These are phyloP conservation scores for Stramenopiles sp. DNA, from an alignment of 352 stramenopile genomes.

Conservation along the genomic window DNA sequence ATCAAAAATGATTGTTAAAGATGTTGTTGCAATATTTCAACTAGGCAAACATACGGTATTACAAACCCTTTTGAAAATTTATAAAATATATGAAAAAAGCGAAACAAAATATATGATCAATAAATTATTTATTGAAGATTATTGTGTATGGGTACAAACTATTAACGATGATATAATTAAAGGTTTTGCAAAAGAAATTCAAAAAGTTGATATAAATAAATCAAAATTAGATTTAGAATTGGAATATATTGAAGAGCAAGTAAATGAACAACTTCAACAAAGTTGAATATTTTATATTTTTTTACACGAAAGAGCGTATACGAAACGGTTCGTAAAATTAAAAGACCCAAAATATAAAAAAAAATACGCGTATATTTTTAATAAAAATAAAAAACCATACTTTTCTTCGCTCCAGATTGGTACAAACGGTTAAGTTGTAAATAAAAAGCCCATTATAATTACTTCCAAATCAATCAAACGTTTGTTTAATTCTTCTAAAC, in stretches of 20 bases:
- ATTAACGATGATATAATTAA: constrained; percentile 31
- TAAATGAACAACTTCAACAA: background rate
- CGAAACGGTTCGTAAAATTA: too few relatives aligned
- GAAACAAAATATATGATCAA: constrained; percentile 90
- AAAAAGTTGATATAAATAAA: background rate
- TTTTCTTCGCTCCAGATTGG: too few relatives aligned
- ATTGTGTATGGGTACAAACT: constrained; percentile 58
- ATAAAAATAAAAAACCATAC: too few relatives aligned
- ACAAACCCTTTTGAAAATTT: constrained; percentile 62
- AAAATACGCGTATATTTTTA: too few relatives aligned
- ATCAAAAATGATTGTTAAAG: constrained; percentile 39
- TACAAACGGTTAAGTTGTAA: too few relatives aligned
- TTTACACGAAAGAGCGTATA: too few relatives aligned
- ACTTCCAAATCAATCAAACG: too few relatives aligned
- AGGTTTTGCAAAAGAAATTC: constrained; percentile 25
- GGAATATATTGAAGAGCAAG: background rate
- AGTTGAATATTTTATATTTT: too few relatives aligned
- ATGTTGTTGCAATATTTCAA: constrained; percentile 56
- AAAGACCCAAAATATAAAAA: too few relatives aligned
- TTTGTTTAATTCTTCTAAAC: too few relatives aligned
- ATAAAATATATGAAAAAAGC: constrained; percentile 70
- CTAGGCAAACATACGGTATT: constrained; percentile 62
- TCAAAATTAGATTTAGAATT: background rate
- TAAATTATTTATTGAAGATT: constrained; percentile 80
- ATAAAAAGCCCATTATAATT: too few relatives aligned